phyloP scores from a whole-genome alignment of 1,284 basidiomycete species.

The Cutaneotrichosporon sp. region DNA sequence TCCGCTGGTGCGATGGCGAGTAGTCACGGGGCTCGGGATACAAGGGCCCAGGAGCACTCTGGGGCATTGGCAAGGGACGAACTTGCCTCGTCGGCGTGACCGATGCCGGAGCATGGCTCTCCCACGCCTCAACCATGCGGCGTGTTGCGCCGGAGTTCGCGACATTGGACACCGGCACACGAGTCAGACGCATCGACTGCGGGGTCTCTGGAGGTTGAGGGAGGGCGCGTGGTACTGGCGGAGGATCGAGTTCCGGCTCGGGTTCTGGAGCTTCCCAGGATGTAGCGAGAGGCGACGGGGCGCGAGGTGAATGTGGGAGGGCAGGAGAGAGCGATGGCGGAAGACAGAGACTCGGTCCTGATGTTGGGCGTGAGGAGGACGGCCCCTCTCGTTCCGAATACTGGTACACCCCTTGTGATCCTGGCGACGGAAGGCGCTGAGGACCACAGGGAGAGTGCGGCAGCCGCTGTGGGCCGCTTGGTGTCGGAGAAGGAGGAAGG shows the following conservation, averaged over 20 bases:
- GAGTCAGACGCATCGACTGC: neutral
- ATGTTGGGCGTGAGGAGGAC: neutral
- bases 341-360: neutral
- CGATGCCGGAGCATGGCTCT: constrained; percentile 19
- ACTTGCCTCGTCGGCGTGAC: neutral
- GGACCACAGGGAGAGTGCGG: too few species aligned
- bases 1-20: constrained; percentile 2
- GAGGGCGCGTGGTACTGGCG: neutral
- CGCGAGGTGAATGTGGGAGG: neutral
- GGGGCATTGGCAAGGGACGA: neutral
- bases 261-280: neutral
- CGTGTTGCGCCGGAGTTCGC: constrained; percentile 32
- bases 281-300: neutral
- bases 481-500: neutral
- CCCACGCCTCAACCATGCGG: constrained; percentile 47
- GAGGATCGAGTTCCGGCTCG: neutral
- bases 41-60: neutral
- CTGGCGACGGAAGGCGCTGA: neutral
- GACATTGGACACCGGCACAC: neutral
- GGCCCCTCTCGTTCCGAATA: neutral
- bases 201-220: neutral
- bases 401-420: neutral
- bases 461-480: too few species aligned
- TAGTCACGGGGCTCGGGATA: neutral
- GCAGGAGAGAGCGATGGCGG: neutral